Base-by-base conservation (phyloP, 129 eudicot genomes). In the Escallonia rubra region DNA sequence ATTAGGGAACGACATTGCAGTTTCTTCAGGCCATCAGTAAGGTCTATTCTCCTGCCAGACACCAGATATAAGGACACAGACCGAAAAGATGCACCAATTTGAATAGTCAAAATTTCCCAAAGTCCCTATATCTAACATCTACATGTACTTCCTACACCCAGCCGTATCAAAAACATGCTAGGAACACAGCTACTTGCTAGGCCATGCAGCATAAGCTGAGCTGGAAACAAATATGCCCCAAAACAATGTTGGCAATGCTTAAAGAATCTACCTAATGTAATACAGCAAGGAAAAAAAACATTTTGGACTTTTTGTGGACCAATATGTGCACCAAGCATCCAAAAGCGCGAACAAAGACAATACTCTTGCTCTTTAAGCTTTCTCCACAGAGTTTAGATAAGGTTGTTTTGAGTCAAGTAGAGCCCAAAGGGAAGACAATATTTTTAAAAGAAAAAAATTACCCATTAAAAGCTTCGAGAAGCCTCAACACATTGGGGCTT, bases 381-480 rank as follows among this genome's bases (percentile, higher is more conserved):
- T 46, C 10, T 46, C 50, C 6, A 4, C 50, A 5, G 10, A 9
- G 2, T 46, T 6, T 6, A 5, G 10, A 46, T 46, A 46, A 7
- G 4, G 9, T 3, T 39, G 43, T 49, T 50, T 53, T 15, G 42
- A 57, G 34, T 38, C 44, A 68, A 43, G 57, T 11, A 12, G 12
- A 11, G 14, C 12, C 57, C 12, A 52, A 52, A n/a, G 9, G 57
- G 12, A 67, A 67, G 49, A 44, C 39, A 49, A 23, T 41, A 4
- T 8, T 41, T 71, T 41, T 8, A 8, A 3, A n/a, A 52, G 53
- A 57, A 50, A 44, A 38, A 16, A 8, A 41, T 57, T 84, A 94
- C 99, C 93, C 71, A 51, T 90, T 86, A 62, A 94, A 84, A 46
- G 97, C 91, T 85, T 94, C 87, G 74, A 94, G 97, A 80, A 82